Evolutionary conservation across 768 basidiomycete genomes (phyloP), one percentile per base, ranked within the genome.

Genomic region (Suillus occidentalis): DNA sequence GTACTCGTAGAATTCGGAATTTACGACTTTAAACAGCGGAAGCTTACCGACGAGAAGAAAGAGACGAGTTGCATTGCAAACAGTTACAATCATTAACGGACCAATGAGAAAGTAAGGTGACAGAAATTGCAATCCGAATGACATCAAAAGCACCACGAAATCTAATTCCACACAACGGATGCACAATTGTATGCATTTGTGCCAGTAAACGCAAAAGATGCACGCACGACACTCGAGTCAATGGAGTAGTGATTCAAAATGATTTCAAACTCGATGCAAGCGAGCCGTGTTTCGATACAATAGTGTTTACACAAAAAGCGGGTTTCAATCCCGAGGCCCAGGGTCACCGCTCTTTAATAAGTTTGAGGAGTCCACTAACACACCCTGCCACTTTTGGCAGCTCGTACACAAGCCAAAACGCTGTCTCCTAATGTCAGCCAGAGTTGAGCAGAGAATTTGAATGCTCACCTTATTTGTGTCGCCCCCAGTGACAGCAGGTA

Each of bases 61-160:
- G 10, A n/a, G 34, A 55, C 31, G 34, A 36, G 7, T 36, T 36
- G 34, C 34, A 36, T 36, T 36, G 34, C 34, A 31, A 31, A 31
- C 31, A 31, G 2, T 31, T 31, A 4, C 31, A 4, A 31, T 31
- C 31, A 31, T 31, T 31, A 31, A 4, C 4, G 31, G 31, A 8
- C 34, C 34, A 36, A 36, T 36, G 0, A 36, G 7, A 36, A 8
- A 36, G 34, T 36, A 36, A 8, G 28, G 28, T 28, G 28, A 28
- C 28, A 31, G 4, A 7, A 36, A 89, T 73, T 91, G 93, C 4
- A 91, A 86, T 13, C 92, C 92, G 68, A 92, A 92, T 2, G 87
- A 80, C 3, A 94, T 88, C 13, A 93, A 83, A 9, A 91, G 71
- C 91, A 93, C 89, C 89, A 94, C 3, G 91, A 91, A 34, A 93